Conservation (phyloP, 805 yeast species). For the Candida michaelii region DNA sequence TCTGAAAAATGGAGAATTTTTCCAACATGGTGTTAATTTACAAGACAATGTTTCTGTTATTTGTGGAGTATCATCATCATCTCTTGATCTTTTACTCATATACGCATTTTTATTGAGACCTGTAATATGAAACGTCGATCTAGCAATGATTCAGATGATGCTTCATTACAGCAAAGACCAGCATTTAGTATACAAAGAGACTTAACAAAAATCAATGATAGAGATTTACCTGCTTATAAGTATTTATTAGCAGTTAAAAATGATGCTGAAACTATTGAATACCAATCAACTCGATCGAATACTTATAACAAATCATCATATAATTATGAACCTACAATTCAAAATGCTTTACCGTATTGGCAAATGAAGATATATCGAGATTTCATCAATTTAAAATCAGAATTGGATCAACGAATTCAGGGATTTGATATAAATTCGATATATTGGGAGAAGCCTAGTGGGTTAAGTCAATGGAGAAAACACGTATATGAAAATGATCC, state of each 20-base stretch:
- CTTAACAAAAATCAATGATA: neutral
- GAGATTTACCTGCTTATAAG: conserved; percentile 7
- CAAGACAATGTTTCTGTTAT: neutral
- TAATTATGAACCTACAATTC: neutral
- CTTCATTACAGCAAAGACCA: conserved; percentile 1
- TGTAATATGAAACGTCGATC: neutral
- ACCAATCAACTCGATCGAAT: neutral
- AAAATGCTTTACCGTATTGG: conserved; percentile 1
- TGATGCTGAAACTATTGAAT: conserved; percentile 5
- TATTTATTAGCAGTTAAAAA: conserved; percentile 6
- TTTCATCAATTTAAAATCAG: neutral
- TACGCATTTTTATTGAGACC: neutral
- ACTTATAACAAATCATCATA: neutral
- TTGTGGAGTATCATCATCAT: neutral
- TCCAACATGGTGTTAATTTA: conserved; percentile 1
- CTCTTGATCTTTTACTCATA: conserved; percentile 1
- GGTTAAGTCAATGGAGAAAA: conserved; percentile 33
- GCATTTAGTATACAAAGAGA: neutral
- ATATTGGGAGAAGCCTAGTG: conserved; percentile 17
- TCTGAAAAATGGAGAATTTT: conserved; percentile 1
- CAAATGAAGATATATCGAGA: conserved; percentile 2
- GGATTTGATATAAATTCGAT: conserved; percentile 2
- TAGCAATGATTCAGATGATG: neutral
- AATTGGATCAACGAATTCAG: neutral
- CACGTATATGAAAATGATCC: conserved; percentile 28